A percentile compares a stretch with the other conserved stretches of the same genome.
Conservation (phyloP, 257 asterid genomes). For the Petrea volubilis region DNA sequence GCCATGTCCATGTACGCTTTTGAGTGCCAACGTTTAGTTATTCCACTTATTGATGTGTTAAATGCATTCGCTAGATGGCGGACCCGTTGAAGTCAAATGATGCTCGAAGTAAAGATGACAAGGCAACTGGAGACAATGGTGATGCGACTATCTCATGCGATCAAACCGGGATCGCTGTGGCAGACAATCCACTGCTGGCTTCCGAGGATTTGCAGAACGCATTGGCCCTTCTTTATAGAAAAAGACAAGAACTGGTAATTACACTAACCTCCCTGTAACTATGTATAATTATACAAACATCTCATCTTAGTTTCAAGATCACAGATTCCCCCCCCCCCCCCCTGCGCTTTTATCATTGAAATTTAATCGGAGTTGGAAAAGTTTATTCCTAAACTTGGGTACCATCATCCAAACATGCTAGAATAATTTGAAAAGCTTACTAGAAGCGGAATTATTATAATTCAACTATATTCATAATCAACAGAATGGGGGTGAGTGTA, state of each 20-base stretch:
- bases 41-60: constrained; percentile 1
- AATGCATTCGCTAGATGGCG: constrained; percentile 28
- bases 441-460: no score
- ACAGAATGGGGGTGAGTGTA: no score
- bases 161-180: constrained; percentile 19
- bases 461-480: no score
- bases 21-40: no score
- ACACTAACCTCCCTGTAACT: no score
- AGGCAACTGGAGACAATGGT: constrained; percentile 18
- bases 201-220: constrained; percentile 44
- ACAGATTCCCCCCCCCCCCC: no score
- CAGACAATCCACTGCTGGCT: constrained; percentile 21
- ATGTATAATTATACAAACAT: no score
- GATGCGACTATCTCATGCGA: constrained; percentile 8
- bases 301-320: background rate
- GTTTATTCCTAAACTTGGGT: background rate
- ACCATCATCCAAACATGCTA: no score
- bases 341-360: background rate
- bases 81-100: constrained; percentile 8
- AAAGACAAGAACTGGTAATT: constrained; percentile 56
- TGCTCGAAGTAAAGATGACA: constrained; percentile 15
- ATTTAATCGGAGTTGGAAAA: no score
- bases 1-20: no score
- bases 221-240: constrained; percentile 40
- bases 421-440: no score